Conservation (phyloP, 2,329 filamentous ascomycete genomes). For the Aureobasidium leucospermi region DNA sequence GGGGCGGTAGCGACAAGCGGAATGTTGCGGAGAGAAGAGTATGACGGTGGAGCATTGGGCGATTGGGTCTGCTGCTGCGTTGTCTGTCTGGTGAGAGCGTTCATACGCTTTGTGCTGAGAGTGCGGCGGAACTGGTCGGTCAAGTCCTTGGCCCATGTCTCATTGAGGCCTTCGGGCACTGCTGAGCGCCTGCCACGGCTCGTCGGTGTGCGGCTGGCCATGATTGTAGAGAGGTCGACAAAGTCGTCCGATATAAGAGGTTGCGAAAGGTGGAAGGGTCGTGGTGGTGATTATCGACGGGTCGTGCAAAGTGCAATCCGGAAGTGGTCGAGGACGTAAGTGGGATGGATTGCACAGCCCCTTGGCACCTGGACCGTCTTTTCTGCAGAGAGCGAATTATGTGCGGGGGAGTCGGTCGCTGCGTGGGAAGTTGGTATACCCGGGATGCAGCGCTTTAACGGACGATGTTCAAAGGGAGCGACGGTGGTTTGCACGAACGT, state of each 20-base stretch:
- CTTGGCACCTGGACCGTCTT: constrained; percentile 9
- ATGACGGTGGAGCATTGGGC: constrained; percentile 44
- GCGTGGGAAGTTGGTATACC: background rate
- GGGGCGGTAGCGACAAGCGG: constrained; percentile 71
- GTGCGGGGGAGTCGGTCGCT: background rate
- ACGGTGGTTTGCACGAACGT: background rate
- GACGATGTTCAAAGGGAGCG: constrained; percentile 1
- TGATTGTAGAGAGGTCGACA: background rate
- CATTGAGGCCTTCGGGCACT: constrained; percentile 28
- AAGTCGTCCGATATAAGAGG: background rate
- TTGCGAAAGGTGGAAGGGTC: background rate
- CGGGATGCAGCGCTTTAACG: background rate
- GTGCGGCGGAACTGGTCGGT: constrained; percentile 80
- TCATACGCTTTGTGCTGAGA: constrained; percentile 78
- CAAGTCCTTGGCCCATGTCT: constrained; percentile 71
- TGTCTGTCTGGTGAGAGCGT: constrained; percentile 49
- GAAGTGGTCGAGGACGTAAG: background rate
- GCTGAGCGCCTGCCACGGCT: constrained; percentile 2
- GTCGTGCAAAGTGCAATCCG: background rate
- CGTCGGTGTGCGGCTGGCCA: constrained; percentile 8
- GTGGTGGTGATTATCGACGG: too few species aligned
- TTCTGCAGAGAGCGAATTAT: constrained; percentile 2
- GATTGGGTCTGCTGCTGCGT: constrained; percentile 25
- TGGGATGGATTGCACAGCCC: constrained; percentile 5
- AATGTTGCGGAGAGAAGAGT: constrained; percentile 53